phyloP scores from a whole-genome alignment of 352 stramenopile species.

The Globisporangium heterothallicum region DNA sequence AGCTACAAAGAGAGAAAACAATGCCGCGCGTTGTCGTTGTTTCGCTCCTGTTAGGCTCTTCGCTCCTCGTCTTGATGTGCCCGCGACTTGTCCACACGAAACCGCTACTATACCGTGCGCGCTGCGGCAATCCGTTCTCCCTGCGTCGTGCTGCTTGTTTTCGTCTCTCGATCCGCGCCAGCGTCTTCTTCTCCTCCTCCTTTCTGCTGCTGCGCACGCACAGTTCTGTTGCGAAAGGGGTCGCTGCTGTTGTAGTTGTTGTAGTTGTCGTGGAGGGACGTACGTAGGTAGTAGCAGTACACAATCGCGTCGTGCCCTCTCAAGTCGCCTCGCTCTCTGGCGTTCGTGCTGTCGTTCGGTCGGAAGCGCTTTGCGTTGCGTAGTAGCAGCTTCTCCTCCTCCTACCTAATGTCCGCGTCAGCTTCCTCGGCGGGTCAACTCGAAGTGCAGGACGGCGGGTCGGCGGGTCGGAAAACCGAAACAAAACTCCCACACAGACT shows the following conservation, averaged over 20 bases:
- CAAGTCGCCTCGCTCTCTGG: background rate
- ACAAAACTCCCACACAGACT: background rate
- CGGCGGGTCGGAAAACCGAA: background rate
- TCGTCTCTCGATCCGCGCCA: no score
- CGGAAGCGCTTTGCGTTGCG: background rate
- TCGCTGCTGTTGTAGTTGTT: no score
- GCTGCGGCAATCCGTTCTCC: no score
- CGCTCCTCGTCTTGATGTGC: background rate
- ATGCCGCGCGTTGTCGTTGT: constrained; percentile 2
- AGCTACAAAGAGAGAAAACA: background rate
- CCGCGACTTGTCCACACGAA: no score
- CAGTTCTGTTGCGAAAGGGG: no score
- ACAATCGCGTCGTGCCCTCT: no score
- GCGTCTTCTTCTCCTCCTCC: no score
- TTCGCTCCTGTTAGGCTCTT: background rate
- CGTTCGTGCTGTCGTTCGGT: constrained; percentile 3
- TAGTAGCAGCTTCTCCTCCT: constrained; percentile 1
- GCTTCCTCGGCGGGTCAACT: constrained; percentile 3
- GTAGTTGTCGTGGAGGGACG: no score
- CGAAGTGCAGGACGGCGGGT: constrained; percentile 2
- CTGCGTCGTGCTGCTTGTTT: no score
- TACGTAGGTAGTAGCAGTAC: no score
- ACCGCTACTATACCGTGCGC: no score
- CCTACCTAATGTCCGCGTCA: constrained; percentile 9
- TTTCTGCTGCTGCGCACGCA: no score